These are phyloP conservation scores for Xylaria sp. DNA, from an alignment of 2,329 filamentous ascomycete genomes.

Conservation along the genomic window DNA sequence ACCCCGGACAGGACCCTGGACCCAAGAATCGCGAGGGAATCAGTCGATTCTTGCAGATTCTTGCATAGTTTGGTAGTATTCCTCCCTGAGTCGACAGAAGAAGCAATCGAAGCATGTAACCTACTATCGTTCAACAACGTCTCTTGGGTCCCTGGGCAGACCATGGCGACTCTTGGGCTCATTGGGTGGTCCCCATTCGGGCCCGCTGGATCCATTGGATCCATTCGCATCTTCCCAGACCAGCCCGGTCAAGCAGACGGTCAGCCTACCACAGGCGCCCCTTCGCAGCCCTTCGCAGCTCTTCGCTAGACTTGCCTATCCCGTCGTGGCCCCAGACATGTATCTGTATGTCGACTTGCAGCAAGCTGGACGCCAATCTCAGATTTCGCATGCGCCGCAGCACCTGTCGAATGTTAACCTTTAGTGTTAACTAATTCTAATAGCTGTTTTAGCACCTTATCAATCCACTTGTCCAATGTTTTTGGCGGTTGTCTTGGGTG, in stretches of 20 bases:
- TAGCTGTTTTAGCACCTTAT: too few species aligned
- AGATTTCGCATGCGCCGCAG: too few species aligned
- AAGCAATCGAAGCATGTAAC: background rate
- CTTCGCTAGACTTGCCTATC: background rate
- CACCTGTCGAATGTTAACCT: too few species aligned
- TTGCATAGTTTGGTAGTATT: background rate
- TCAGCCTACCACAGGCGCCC: background rate
- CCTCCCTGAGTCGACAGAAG: background rate
- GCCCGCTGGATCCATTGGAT: too few species aligned
- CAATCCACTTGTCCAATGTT: too few species aligned
- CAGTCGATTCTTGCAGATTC: constrained; percentile 12
- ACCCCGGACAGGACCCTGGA: too few species aligned
- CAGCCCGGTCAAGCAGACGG: background rate
- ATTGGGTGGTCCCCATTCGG: too few species aligned
- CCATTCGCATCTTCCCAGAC: background rate
- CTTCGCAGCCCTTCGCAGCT: too few species aligned
- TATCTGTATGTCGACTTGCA: background rate
- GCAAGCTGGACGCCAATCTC: background rate
- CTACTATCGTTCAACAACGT: background rate
- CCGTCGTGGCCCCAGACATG: background rate
- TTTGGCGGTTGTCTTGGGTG: too few species aligned
- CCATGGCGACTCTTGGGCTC: too few species aligned
- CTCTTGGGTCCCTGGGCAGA: background rate
- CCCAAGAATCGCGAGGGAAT: background rate
- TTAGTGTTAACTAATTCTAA: too few species aligned